phyloP scores from a whole-genome alignment of 2,329 filamentous ascomycete species.

The Bipolaris oryzae region DNA sequence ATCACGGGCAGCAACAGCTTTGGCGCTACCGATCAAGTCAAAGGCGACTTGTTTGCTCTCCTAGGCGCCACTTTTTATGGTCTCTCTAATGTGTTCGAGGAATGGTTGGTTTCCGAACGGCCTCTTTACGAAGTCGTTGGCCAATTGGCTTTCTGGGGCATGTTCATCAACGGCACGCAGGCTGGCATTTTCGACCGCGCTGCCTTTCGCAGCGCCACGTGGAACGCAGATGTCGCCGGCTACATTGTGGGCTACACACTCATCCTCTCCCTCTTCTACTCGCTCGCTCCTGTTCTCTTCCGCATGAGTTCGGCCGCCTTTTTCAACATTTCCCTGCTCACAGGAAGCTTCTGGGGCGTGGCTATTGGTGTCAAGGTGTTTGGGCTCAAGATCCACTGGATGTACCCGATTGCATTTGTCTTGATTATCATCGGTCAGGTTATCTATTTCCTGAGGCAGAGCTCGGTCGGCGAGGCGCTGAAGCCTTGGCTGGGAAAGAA shows the following conservation, averaged over 20 bases:
- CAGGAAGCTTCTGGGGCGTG: conserved; percentile 96
- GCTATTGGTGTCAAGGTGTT: conserved; percentile 91
- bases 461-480: conserved; percentile 80
- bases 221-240: conserved; percentile 65
- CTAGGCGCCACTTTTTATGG: conserved; percentile 91
- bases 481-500: conserved; percentile 94
- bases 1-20: conserved; percentile 76
- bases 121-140: conserved; percentile 93
- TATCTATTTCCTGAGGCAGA: conserved; percentile 85
- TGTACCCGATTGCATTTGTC: conserved; percentile 96
- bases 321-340: conserved; percentile 93
- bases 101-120: conserved; percentile 86
- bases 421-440: conserved; percentile 85
- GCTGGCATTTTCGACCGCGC: conserved; percentile 88
- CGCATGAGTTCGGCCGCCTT: conserved; percentile 91
- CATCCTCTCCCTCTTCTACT: conserved; percentile 83
- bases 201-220: conserved; percentile 62
- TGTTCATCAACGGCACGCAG: conserved; percentile 89
- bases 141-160: conserved; percentile 85
- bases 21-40: conserved; percentile 72
- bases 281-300: conserved; percentile 82
- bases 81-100: conserved; percentile 87
- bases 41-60: conserved; percentile 91
- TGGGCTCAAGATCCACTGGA: conserved; percentile 76
- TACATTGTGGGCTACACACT: conserved; percentile 92